A percentile compares a stretch with the other conserved stretches of the same genome.
phyloP scores from a whole-genome alignment of 1,284 basidiomycete species.

The Spongispora temasekensis region DNA sequence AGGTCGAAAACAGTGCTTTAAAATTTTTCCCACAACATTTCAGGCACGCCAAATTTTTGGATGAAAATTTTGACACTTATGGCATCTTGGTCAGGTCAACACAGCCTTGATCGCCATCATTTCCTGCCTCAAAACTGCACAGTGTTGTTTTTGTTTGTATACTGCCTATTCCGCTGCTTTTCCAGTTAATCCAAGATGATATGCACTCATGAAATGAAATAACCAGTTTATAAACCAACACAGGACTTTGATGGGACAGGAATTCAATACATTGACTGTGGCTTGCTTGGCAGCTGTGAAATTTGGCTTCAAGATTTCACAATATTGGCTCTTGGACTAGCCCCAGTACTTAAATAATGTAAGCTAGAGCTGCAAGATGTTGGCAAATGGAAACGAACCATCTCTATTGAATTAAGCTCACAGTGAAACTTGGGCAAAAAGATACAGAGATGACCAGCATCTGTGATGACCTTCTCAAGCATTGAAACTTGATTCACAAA shows the following conservation, averaged over 20 bases:
- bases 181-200: background rate
- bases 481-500: background rate
- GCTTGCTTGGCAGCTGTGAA: background rate
- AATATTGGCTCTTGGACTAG: background rate
- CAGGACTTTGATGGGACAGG: background rate
- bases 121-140: background rate
- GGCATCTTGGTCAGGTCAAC: background rate
- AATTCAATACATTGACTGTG: background rate
- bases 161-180: background rate
- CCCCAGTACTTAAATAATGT: background rate
- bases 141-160: background rate
- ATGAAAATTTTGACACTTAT: background rate
- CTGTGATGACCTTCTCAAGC: constrained; percentile 27
- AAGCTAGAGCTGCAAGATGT: background rate
- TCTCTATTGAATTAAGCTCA: background rate
- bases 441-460: background rate
- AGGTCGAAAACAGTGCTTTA: background rate
- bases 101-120: background rate
- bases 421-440: background rate
- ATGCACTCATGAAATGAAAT: background rate
- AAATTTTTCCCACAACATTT: background rate
- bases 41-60: background rate
- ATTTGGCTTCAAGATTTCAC: background rate
- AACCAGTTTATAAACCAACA: background rate
- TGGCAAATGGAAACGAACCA: background rate